These are phyloP conservation scores for Fimicolochytrium jonesii DNA, from an alignment of 192 early-diverging fungal genomes.

Conservation along the genomic window DNA sequence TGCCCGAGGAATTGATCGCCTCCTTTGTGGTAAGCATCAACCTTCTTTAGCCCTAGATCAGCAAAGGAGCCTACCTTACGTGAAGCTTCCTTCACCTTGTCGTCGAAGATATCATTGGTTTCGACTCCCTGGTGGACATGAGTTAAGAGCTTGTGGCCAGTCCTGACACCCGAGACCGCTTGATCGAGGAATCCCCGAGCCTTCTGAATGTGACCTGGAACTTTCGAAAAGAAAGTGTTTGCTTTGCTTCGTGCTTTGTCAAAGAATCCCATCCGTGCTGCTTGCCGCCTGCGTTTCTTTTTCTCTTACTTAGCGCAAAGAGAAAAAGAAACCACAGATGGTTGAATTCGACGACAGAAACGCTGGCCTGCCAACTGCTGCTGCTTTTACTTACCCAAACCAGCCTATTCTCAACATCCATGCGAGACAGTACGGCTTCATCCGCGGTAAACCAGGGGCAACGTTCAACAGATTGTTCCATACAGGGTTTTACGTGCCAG, in stretches of 20 bases:
- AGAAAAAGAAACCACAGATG: no score
- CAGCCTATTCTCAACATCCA: not conserved
- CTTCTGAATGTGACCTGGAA: not conserved
- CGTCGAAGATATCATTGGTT: not conserved
- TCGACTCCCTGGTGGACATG: not conserved
- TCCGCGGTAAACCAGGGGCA: not conserved
- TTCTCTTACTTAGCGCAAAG: no score
- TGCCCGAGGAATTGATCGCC: not conserved
- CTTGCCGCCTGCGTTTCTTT: no score
- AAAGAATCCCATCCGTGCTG: no score
- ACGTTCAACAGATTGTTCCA: not conserved
- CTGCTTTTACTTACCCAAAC: not conserved
- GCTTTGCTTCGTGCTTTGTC: no score
- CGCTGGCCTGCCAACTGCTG: no score
- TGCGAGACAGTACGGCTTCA: not conserved
- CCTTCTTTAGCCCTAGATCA: not conserved
- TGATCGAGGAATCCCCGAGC: not conserved
- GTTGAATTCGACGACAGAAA: no score
- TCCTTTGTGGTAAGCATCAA: not conserved
- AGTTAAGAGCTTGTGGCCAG: not conserved
- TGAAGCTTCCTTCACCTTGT: not conserved
- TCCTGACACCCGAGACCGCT: not conserved
- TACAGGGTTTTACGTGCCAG: not conserved
- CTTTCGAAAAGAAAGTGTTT: not conserved
- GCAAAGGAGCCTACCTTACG: not conserved